Evolutionary conservation across 345 rosid genomes (phyloP).

Genomic region (Aegle marmelos): DNA sequence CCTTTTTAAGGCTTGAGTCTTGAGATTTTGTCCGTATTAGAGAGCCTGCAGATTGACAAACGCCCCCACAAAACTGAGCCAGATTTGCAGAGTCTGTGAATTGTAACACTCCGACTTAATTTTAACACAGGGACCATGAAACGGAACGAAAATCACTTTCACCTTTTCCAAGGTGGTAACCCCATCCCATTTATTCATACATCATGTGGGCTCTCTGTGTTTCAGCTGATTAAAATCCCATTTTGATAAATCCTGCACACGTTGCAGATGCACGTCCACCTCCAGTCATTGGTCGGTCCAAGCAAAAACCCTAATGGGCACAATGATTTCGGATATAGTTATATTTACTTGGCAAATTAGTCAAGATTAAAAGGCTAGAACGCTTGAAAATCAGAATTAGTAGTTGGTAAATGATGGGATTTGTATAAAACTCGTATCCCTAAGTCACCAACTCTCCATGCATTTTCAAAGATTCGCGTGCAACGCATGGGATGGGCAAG

Average conservation of each 20-base stretch:
- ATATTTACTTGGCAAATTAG: conserved; percentile 11
- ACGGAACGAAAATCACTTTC: conserved; percentile 23
- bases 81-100: conserved; percentile 9
- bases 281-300: not conserved
- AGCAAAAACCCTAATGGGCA: not conserved
- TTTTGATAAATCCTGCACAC: not conserved
- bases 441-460: conserved; percentile 12
- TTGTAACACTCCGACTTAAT: conserved; percentile 2
- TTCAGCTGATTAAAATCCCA: not conserved
- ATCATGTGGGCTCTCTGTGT: conserved; percentile 24
- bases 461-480: conserved; percentile 53
- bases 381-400: conserved; percentile 25
- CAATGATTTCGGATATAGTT: not conserved
- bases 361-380: conserved; percentile 13
- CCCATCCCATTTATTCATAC: conserved; percentile 3
- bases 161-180: conserved; percentile 27
- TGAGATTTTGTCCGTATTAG: conserved; percentile 16
- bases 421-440: conserved; percentile 11
- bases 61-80: not conserved
- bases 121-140: not conserved
- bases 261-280: not conserved
- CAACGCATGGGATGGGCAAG: conserved; percentile 36
- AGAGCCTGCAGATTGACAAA: not conserved
- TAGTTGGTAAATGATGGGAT: conserved; percentile 36
- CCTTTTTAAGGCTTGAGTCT: conserved; percentile 5